Percentiles rank a stretch among this genome's conserved stretches.
Evolutionary conservation across 179 eudicot genomes (phyloP).

Genomic region (Spergularia azorica): DNA sequence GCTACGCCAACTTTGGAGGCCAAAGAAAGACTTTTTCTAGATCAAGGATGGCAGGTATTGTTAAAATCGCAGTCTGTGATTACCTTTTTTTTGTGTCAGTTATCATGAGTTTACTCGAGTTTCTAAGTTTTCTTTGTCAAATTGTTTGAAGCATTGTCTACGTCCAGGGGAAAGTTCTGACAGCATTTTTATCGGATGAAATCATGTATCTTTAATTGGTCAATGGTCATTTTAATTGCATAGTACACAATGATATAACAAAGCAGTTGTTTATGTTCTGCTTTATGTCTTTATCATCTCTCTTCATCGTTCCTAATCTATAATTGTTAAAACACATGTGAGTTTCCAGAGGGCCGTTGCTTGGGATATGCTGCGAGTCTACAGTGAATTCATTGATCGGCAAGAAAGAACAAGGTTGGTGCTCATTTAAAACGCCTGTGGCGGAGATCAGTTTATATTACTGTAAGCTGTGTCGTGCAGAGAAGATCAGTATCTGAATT

Average conservation of each 20-base stretch:
- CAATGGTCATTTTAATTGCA: neutral
- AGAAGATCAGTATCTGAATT: neutral
- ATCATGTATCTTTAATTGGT: neutral
- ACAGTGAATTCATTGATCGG: conserved; percentile 69
- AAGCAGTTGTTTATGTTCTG: neutral
- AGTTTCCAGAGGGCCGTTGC: conserved; percentile 82
- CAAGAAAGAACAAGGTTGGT: conserved; percentile 78
- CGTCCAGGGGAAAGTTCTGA: neutral
- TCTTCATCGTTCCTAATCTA: conserved; percentile 4
- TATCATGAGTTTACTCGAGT: neutral
- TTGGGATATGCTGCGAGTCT: conserved; percentile 91
- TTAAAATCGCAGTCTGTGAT: neutral
- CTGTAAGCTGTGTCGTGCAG: neutral
- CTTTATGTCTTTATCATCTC: conserved; percentile 6
- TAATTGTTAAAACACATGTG: conserved; percentile 6
- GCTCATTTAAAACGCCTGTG: conserved; percentile 8
- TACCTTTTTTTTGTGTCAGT: neutral
- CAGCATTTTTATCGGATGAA: neutral
- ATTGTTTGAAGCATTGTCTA: neutral
- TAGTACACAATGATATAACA: neutral
- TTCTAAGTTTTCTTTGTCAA: neutral
- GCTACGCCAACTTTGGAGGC: conserved; percentile 91
- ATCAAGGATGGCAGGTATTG: conserved; percentile 99
- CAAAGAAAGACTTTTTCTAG: conserved; percentile 81
- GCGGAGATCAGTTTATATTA: neutral